These are phyloP conservation scores for Cordyceps javanica DNA, from an alignment of 2,329 filamentous ascomycete genomes.

Conservation along the genomic window DNA sequence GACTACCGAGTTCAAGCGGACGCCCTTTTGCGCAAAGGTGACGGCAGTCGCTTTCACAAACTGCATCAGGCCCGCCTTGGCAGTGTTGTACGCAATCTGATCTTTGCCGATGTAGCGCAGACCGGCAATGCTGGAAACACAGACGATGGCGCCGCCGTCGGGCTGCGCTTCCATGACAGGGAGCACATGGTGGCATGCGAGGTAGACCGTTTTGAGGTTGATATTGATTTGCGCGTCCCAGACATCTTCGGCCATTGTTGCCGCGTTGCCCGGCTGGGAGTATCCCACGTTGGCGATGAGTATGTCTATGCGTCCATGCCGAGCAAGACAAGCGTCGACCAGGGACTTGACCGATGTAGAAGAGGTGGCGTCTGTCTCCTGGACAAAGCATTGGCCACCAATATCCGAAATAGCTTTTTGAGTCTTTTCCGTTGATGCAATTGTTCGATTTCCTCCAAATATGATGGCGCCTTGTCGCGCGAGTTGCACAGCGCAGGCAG, in stretches of 20 bases:
- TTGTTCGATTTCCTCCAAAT: conserved; percentile 44
- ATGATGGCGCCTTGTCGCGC: conserved; percentile 42
- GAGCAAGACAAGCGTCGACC: conserved; percentile 44
- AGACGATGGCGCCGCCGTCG: conserved; percentile 36
- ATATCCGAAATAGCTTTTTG: conserved; percentile 30
- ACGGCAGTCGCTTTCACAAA: conserved; percentile 45
- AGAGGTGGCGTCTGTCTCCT: conserved; percentile 46
- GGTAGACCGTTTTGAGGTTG: conserved; percentile 51
- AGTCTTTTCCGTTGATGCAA: conserved; percentile 33
- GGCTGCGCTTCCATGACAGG: conserved; percentile 48
- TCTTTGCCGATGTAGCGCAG: conserved; percentile 42
- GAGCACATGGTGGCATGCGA: conserved; percentile 45
- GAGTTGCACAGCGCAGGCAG: conserved; percentile 41
- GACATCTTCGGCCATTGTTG: conserved; percentile 37
- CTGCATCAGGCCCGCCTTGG: conserved; percentile 46
- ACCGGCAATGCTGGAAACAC: conserved; percentile 45
- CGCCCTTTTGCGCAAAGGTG: conserved; percentile 39
- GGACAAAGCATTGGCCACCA: conserved; percentile 30
- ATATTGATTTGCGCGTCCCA: conserved; percentile 50
- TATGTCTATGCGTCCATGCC: conserved; percentile 52
- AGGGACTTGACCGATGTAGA: conserved; percentile 44
- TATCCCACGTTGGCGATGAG: conserved; percentile 56
- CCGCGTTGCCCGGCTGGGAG: conserved; percentile 46
- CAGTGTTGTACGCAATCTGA: conserved; percentile 48
- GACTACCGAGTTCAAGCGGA: conserved; percentile 48